Evolutionary conservation across 257 asterid species (phyloP), one percentile per base, ranked within the genome.

Genomic region (Primulina huaijiensis): DNA sequence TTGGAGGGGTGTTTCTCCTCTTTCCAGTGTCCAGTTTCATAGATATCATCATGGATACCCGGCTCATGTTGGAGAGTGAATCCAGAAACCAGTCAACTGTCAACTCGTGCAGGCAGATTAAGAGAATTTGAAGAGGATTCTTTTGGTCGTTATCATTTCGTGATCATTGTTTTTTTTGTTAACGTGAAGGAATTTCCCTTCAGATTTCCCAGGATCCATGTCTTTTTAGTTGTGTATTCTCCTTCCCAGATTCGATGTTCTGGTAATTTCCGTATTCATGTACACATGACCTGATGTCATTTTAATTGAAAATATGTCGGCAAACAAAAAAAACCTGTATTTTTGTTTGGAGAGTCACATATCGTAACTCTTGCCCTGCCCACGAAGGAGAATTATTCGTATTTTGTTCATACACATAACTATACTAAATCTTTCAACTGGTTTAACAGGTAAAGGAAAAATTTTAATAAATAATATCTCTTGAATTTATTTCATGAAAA

Each of bases 1-100:
- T 88, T 65, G 90, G 97, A 4, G 92, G 91, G 52, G 21, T 80
- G 0, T 68, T 66, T 77, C 87, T 19, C 83, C 93, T 0, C 52
- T 90, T 37, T 9, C 8, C 12, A 8, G 46, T 37, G 46, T 8
- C 46, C 46, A 37, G 12, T 37, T 37, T 9, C 46, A 37, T 37
- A 31, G 2, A 34, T 34, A 34, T 34, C 38, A 34, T 7, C 38
- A 34, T 7, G 38, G 38, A 34, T 34, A 34, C 38, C 38, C 38
- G 8, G 38, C 6, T 34, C 38, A 34, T 0, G 71, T 62, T 77
- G 72, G 59, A 62, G 37, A n/a, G 17, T 31, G 31, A 68, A 70
- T 43, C 33, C 73, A 60, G 77, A 61, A 56, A 72, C 73, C 19
- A 57, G n/a, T n/a, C n/a, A n/a, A n/a, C n/a, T n/a, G 61, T 63